Conservation (phyloP, 305 asterid species). For the Caryopteris hybrid region DNA sequence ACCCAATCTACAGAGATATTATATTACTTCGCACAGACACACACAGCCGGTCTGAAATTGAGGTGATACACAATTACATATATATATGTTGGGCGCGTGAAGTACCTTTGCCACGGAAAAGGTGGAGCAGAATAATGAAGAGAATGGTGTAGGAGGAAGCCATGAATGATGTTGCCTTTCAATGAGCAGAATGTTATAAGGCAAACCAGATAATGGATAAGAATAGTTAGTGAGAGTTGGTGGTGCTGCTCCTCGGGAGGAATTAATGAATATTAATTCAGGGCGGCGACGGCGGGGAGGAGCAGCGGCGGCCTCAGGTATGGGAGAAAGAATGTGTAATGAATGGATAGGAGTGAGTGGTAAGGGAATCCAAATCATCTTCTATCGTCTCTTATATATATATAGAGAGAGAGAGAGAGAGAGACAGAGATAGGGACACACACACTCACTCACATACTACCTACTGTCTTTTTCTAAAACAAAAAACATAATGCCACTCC, state of each 20-base stretch:
- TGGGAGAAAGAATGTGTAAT: background rate
- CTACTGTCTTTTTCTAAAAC: background rate
- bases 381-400: background rate
- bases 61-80: no score
- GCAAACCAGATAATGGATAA: background rate
- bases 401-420: background rate
- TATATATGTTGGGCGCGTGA: background rate
- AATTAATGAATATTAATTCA: background rate
- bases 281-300: conserved; percentile 8
- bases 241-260: background rate
- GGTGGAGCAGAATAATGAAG: conserved; percentile 20
- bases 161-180: conserved; percentile 3
- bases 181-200: background rate
- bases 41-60: no score
- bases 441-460: background rate
- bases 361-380: conserved; percentile 20
- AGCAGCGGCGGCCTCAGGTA: background rate
- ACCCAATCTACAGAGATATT: no score
- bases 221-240: no score
- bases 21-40: no score
- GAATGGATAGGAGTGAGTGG: conserved; percentile 19
- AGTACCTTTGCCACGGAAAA: conserved; percentile 20
- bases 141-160: conserved; percentile 9
- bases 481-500: background rate
- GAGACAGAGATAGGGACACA: background rate